Evolutionary conservation across 202 grass and related monocot genomes (phyloP), one percentile per base, ranked within the genome.

Genomic region (Carex arenaria): DNA sequence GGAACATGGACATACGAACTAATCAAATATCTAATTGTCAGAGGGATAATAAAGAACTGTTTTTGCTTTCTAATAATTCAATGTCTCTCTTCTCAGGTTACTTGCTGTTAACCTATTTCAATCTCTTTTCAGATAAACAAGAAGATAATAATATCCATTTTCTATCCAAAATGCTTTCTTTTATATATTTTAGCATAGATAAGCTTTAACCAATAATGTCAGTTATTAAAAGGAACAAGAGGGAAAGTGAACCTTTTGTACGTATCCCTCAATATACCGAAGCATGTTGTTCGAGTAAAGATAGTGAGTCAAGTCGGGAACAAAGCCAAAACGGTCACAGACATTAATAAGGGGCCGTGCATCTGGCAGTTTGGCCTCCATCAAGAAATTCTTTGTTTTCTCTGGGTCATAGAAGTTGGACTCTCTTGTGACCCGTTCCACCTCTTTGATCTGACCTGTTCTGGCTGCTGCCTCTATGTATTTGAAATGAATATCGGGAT

Each of bases 331-430:
- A 54, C 94, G 94, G 42, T 94, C 94, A 40, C 94, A 97, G 74
- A 97, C 90, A 91, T 97, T 97, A 87, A 97, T 97, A 83, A 94
- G 69, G 31, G 95, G 95, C 0, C 95, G 90, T 22, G 95, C 94
- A 93, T 98, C 95, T 72, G 95, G 92, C 79, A 98, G 87, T 56
- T 98, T 98, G 81, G 95, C 95, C 88, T 98, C 95, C 95, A 98
- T 98, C 82, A 98, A 80, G 84, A 94, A 98, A 85, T 98, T 98
- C 84, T 98, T 98, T 57, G 95, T 98, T 89, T 98, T 98, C 90
- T 98, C 95, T 36, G 92, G 89, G 52, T 98, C 95, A 82, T 98
- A 98, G 78, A 98, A 98, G 65, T 98, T 98, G 22, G 95, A 97
- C 79, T 97, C 95, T 87, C 95, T 91, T 32, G 95, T 97, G 69